Evolutionary conservation across 306 rosid species (phyloP).

Genomic region (Aeschynomene evenia): DNA sequence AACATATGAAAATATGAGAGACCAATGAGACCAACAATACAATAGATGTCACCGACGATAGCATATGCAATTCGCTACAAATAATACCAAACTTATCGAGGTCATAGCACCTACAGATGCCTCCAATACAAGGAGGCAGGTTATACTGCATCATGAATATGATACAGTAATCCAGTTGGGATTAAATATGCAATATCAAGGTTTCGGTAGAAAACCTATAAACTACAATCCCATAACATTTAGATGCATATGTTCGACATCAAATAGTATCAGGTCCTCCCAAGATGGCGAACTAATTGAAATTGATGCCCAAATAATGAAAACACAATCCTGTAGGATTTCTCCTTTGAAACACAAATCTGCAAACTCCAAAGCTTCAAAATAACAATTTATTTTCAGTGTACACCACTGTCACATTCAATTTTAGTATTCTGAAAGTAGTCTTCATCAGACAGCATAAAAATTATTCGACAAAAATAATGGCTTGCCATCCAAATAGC

Average conservation of each 20-base stretch:
- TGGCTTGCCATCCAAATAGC: conserved; percentile 12
- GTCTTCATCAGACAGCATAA: conserved; percentile 11
- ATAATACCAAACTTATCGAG: neutral
- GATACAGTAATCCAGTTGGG: neutral
- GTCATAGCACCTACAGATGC: conserved; percentile 12
- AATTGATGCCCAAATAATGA: conserved; percentile 14
- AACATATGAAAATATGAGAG: conserved; percentile 13
- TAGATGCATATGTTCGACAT: conserved; percentile 2
- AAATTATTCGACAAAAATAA: conserved; percentile 1
- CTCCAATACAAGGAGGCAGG: conserved; percentile 2
- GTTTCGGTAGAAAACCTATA: conserved; percentile 9
- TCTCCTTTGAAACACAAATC: neutral
- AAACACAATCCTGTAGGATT: conserved; percentile 1
- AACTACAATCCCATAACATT: conserved; percentile 10
- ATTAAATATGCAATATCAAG: conserved; percentile 4
- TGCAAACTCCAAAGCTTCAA: neutral
- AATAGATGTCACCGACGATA: neutral
- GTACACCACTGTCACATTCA: neutral
- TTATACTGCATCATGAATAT: neutral
- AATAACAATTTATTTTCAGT: conserved; percentile 7
- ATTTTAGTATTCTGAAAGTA: conserved; percentile 2
- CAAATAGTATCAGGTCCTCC: neutral
- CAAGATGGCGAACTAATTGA: conserved; percentile 17
- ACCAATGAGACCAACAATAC: neutral
- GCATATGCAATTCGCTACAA: conserved; percentile 11